These are phyloP conservation scores for Carex myosuroides DNA, from an alignment of 176 grass and related monocot genomes.

Conservation along the genomic window DNA sequence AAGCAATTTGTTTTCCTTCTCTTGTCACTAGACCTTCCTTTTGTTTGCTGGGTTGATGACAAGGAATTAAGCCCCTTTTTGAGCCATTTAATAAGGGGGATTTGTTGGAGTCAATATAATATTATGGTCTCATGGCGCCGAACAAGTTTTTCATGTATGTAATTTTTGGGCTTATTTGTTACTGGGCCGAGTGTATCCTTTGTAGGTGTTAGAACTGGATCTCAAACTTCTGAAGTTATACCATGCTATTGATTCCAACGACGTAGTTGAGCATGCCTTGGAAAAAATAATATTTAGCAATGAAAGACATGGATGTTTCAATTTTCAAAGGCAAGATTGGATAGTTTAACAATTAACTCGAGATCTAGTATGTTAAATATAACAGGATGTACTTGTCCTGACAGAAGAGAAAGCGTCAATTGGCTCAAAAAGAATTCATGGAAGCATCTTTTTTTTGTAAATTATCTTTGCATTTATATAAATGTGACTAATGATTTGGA, in stretches of 20 bases:
- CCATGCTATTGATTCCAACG: too few species aligned
- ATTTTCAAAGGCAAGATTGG: background rate
- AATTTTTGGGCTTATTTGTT: background rate
- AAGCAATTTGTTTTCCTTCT: background rate
- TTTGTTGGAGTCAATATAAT: conserved; percentile 6
- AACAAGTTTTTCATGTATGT: background rate
- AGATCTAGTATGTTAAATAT: background rate
- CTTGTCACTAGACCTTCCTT: background rate
- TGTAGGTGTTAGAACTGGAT: background rate
- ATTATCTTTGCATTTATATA: background rate
- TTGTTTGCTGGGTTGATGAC: conserved; percentile 8
- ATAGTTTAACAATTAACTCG: background rate
- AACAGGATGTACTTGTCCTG: background rate
- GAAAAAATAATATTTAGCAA: background rate
- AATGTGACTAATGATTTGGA: background rate
- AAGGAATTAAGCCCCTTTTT: background rate
- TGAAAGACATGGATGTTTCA: background rate
- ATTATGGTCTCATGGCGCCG: background rate
- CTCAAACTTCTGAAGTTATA: background rate
- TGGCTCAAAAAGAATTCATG: background rate
- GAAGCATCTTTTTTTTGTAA: background rate
- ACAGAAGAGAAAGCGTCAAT: background rate
- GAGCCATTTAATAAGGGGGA: background rate
- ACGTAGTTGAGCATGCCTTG: too few species aligned
- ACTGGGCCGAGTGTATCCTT: background rate